Base-by-base conservation (phyloP, 768 basidiomycete genomes). In the Suillus lakei region DNA sequence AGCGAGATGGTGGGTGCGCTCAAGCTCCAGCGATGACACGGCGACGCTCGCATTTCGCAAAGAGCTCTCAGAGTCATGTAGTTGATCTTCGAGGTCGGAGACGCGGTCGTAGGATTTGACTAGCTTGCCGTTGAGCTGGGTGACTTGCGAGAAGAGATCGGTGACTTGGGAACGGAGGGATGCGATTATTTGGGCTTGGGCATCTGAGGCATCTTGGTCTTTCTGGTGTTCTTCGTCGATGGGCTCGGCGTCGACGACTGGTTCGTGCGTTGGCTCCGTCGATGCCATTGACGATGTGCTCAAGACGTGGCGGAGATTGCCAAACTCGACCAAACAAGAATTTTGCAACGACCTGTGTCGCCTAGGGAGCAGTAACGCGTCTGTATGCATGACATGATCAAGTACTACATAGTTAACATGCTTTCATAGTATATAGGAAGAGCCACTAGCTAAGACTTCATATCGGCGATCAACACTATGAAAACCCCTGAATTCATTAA, bases 61-160 rank as follows among this genome's bases (percentile, higher is more conserved):
- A 41, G 86, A 83, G 30, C 86, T 82, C 10, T 86, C 84, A 5
- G 86, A 74, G 61, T 91, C 83, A 71, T 96, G 92, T 15, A 96
- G 78, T 64, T 92, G 86, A 74, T 98, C 97, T 74, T 99, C 96
- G 60, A 99, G 85, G 82, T 94, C 90, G 21, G 96, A 96, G 36
- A 97, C 88, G 36, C 93, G 87, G 76, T 96, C 93, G 77, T 98
- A 97, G 2, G 93, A 93, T 66, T 88, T 84, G 66, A 99, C 95
- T 56, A 99, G 91, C 76, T 99, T 99, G 78, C 83, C 80, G 77
- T 99, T 99, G 68, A 99, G 90, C 73, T 92, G 87, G 32, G 89
- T 88, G 54, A 98, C 93, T 77, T 99, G 97, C 18, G 91, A 88
- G 73, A 94, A 89, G 51, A 98, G 84, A 74, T 98, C 93, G 58